These are phyloP conservation scores for Trichoderma sp. DNA, from an alignment of 2,329 filamentous ascomycete genomes.

Conservation along the genomic window DNA sequence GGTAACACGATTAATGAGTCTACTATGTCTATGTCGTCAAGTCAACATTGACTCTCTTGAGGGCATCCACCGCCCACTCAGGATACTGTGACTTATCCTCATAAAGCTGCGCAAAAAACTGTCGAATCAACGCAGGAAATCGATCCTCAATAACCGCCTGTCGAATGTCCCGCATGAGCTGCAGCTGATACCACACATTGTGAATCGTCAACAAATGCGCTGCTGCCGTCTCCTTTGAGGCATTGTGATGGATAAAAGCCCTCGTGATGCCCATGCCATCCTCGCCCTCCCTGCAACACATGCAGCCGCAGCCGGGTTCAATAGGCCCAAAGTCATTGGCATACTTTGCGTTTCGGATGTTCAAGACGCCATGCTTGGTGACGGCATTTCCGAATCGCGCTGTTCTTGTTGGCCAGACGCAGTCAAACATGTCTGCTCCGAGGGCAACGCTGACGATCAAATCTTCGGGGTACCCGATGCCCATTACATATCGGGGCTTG, in stretches of 20 bases:
- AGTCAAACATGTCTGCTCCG: slow-evolving; percentile 99
- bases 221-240: slow-evolving; percentile 91
- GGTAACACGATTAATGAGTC: not conserved
- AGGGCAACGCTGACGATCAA: slow-evolving; percentile 90
- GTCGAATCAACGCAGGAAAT: slow-evolving; percentile 76
- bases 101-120: slow-evolving; percentile 80
- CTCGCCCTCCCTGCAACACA: slow-evolving; percentile 70
- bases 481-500: slow-evolving; percentile 99
- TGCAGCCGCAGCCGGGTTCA: slow-evolving; percentile 80
- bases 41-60: slow-evolving; percentile 80
- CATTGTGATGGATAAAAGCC: slow-evolving; percentile 89
- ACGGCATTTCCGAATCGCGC: slow-evolving; percentile 96
- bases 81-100: slow-evolving; percentile 68
- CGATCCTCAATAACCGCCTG: slow-evolving; percentile 79
- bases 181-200: slow-evolving; percentile 90
- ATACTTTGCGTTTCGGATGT: slow-evolving; percentile 76
- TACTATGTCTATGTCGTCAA: slow-evolving; percentile 34
- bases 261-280: slow-evolving; percentile 81
- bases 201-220: slow-evolving; percentile 87
- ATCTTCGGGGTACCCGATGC: slow-evolving; percentile 96
- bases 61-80: slow-evolving; percentile 79
- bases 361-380: slow-evolving; percentile 78
- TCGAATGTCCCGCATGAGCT: slow-evolving; percentile 76
- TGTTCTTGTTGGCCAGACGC: slow-evolving; percentile 96
- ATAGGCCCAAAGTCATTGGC: slow-evolving; percentile 81